Evolutionary conservation across 2,329 filamentous ascomycete species (phyloP).

Genomic region (Tolypocladium ophioglossoides): DNA sequence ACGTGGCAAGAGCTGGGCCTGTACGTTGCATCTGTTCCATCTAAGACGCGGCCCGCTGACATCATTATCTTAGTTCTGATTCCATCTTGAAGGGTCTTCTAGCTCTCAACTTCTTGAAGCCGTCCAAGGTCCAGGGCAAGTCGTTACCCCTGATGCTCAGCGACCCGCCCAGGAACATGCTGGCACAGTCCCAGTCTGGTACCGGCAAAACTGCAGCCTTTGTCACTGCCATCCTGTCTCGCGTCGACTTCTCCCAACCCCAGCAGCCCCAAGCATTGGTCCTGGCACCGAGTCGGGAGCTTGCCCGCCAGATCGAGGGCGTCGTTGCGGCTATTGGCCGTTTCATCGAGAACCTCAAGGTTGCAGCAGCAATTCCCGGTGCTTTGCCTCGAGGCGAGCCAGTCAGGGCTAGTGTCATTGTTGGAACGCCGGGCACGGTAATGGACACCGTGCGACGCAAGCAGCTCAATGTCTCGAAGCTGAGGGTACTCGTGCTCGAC

Average conservation of each 20-base stretch:
- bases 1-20: constrained; percentile 79
- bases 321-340: constrained; percentile 77
- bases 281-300: constrained; percentile 84
- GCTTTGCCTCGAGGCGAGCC: constrained; percentile 55
- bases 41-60: neutral
- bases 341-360: constrained; percentile 65
- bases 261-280: constrained; percentile 74
- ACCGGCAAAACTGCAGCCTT: constrained; percentile 98
- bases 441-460: constrained; percentile 74
- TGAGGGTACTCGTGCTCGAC: constrained; percentile 83
- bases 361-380: constrained; percentile 77
- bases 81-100: constrained; percentile 67
- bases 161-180: constrained; percentile 85
- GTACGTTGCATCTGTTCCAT: constrained; percentile 29
- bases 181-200: constrained; percentile 97
- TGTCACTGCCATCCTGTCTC: constrained; percentile 80
- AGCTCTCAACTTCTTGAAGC: constrained; percentile 81
- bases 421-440: constrained; percentile 90
- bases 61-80: constrained; percentile 18
- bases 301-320: constrained; percentile 86
- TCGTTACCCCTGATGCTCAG: constrained; percentile 81
- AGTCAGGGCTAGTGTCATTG: constrained; percentile 69
- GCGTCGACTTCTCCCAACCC: constrained; percentile 62
- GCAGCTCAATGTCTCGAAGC: constrained; percentile 57
- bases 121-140: constrained; percentile 95